These are phyloP conservation scores for Tulasnella sp. DNA, from an alignment of 768 basidiomycete species.

Conservation along the genomic window DNA sequence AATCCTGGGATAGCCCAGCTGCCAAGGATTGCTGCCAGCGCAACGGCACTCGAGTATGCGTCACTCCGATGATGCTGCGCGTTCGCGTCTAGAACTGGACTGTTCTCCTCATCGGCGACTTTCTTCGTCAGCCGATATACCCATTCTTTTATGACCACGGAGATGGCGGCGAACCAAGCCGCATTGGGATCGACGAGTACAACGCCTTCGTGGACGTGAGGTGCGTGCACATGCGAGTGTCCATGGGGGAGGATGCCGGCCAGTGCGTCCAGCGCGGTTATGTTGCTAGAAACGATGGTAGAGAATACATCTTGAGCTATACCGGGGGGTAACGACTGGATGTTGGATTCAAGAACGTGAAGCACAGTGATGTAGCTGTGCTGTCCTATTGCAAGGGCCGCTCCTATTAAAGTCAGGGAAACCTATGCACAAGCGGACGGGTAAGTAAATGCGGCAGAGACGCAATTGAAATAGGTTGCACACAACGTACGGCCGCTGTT, in stretches of 20 bases:
- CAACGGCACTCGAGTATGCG: slow-evolving; percentile 85
- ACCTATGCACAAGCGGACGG: slow-evolving; percentile 25
- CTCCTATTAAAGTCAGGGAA: slow-evolving; percentile 74
- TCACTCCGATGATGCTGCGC: slow-evolving; percentile 97
- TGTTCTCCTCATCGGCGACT: slow-evolving; percentile 85
- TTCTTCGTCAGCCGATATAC: slow-evolving; percentile 78
- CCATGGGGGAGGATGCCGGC: slow-evolving; percentile 20
- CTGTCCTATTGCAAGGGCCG: slow-evolving; percentile 62
- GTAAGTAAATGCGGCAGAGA: neutral
- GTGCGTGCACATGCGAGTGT: slow-evolving; percentile 32
- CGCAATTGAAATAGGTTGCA: no score
- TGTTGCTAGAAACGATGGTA: slow-evolving; percentile 24
- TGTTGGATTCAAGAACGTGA: slow-evolving; percentile 56
- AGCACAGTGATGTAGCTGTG: slow-evolving; percentile 83
- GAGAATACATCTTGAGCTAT: slow-evolving; percentile 52
- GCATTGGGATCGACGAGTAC: slow-evolving; percentile 77
- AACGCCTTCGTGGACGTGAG: slow-evolving; percentile 36
- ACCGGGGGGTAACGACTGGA: slow-evolving; percentile 54
- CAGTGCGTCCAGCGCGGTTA: slow-evolving; percentile 14
- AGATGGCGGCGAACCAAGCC: slow-evolving; percentile 85
- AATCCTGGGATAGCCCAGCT: slow-evolving; percentile 76
- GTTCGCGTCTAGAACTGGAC: slow-evolving; percentile 89
- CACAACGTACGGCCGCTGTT: slow-evolving; percentile 49
- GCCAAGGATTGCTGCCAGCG: slow-evolving; percentile 85
- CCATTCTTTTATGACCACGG: slow-evolving; percentile 84